These are phyloP conservation scores for Isatis lusitanica DNA, from an alignment of 441 rosid species.

Conservation along the genomic window DNA sequence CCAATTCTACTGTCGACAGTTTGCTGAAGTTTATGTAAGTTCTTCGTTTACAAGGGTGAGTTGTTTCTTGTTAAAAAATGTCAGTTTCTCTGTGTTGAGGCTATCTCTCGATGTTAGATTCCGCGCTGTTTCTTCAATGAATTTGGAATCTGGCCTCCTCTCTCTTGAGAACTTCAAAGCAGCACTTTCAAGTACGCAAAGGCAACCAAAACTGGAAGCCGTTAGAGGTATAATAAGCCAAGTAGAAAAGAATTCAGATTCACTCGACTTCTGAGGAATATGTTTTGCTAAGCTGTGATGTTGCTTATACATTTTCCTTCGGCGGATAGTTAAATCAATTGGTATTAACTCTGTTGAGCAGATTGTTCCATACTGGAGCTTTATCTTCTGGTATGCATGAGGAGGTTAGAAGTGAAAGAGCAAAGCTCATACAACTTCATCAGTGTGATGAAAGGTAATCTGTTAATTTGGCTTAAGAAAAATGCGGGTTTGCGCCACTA, in stretches of 20 bases:
- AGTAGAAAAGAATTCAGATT: not conserved
- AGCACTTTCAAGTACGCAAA: slow-evolving; percentile 65
- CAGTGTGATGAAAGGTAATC: slow-evolving; percentile 83
- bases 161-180: slow-evolving; percentile 79
- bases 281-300: not conserved
- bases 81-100: slow-evolving; percentile 30
- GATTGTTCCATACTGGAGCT: slow-evolving; percentile 94
- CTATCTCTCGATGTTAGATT: slow-evolving; percentile 54
- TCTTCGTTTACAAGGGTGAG: slow-evolving; percentile 15
- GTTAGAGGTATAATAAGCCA: slow-evolving; percentile 55
- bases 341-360: slow-evolving; percentile 36
- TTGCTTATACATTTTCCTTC: slow-evolving; percentile 10
- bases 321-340: not conserved
- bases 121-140: slow-evolving; percentile 68
- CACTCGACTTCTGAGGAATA: not conserved
- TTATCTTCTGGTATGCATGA: slow-evolving; percentile 85
- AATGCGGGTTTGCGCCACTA: not conserved
- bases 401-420: slow-evolving; percentile 84
- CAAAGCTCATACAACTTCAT: slow-evolving; percentile 79
- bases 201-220: slow-evolving; percentile 82
- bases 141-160: slow-evolving; percentile 65
- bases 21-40: slow-evolving; percentile 81
- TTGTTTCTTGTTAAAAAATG: slow-evolving; percentile 14
- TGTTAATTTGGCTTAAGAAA: slow-evolving; percentile 16
- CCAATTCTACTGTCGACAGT: slow-evolving; percentile 56